phyloP scores from a whole-genome alignment of 805 yeast genomes.

The Suhomyces canberraensis region DNA sequence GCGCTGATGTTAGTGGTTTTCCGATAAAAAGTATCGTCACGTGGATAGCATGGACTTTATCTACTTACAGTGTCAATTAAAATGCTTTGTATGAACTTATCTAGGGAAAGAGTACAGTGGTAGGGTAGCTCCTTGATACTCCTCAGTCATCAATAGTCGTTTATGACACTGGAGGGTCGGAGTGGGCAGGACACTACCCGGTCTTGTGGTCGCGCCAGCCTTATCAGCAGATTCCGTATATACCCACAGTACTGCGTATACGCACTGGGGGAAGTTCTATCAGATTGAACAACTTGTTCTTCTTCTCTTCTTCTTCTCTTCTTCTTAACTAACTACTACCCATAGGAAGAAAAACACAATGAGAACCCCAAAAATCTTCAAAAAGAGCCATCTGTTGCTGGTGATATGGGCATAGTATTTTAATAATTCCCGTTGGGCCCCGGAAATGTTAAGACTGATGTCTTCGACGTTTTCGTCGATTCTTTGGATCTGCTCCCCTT shows the following conservation, averaged over 20 bases:
- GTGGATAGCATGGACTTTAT: too few species aligned
- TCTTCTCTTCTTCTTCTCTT: too few species aligned
- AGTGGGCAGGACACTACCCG: constrained; percentile 3
- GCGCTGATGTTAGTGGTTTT: too few species aligned
- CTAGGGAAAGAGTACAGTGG: background rate
- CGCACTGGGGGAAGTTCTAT: too few species aligned
- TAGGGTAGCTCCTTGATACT: background rate
- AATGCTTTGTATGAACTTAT: constrained; percentile 1
- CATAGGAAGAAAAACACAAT: constrained; percentile 72
- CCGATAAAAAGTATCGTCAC: too few species aligned
- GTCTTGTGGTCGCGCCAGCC: background rate
- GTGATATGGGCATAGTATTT: constrained; percentile 86
- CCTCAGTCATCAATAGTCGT: constrained; percentile 1
- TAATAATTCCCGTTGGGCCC: constrained; percentile 91
- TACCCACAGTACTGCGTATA: too few species aligned
- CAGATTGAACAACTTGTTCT: too few species aligned
- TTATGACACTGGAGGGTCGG: constrained; percentile 1
- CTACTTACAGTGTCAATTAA: background rate
- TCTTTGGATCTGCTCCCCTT: constrained; percentile 92
- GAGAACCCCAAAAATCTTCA: constrained; percentile 84
- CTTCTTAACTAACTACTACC: constrained; percentile 64
- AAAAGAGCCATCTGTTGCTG: constrained; percentile 88
- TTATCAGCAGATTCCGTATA: too few species aligned
- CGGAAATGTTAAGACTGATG: constrained; percentile 79
- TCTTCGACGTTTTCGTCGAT: constrained; percentile 95